Evolutionary conservation across 495 filamentous ascomycete genomes (phyloP).

Genomic region (Sporormia fimetaria): DNA sequence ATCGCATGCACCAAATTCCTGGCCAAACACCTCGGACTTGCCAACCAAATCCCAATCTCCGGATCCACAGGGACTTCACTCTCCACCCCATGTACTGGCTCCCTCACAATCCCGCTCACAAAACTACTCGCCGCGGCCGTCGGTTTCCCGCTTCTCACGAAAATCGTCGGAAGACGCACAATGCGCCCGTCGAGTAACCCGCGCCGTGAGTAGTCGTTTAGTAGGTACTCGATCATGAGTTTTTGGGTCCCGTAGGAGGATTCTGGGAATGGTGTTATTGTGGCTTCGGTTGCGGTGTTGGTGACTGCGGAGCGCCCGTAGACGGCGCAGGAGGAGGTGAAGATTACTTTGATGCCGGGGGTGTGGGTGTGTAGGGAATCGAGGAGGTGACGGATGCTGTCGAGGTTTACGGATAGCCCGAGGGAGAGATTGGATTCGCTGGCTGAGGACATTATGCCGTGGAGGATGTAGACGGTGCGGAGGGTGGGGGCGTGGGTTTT

Average conservation of each 20-base stretch:
- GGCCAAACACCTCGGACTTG: constrained; percentile 16
- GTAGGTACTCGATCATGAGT: constrained; percentile 24
- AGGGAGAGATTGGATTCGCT: constrained; percentile 24
- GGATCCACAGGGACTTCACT: constrained; percentile 24
- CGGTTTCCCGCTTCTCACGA: constrained; percentile 22
- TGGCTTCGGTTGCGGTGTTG: constrained; percentile 16
- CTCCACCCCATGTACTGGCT: constrained; percentile 22
- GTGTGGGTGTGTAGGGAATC: too few relatives aligned
- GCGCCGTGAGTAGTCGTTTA: constrained; percentile 25
- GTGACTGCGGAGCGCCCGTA: constrained; percentile 20
- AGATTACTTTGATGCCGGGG: constrained; percentile 23
- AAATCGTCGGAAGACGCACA: constrained; percentile 23
- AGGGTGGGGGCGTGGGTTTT: not conserved
- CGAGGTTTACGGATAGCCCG: constrained; percentile 24
- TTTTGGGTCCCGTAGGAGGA: constrained; percentile 25
- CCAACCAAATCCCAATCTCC: constrained; percentile 31
- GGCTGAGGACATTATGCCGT: constrained; percentile 25
- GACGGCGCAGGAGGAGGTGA: constrained; percentile 23
- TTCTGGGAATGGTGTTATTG: constrained; percentile 22
- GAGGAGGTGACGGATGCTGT: constrained; percentile 17
- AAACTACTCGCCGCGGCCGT: constrained; percentile 24
- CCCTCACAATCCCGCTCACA: constrained; percentile 23
- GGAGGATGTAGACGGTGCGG: constrained; percentile 24
- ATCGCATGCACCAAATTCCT: constrained; percentile 25
- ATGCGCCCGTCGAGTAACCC: constrained; percentile 24